Evolutionary conservation across 164 flowering plant genomes (phyloP).

Genomic region (Chimonanthus praecox): DNA sequence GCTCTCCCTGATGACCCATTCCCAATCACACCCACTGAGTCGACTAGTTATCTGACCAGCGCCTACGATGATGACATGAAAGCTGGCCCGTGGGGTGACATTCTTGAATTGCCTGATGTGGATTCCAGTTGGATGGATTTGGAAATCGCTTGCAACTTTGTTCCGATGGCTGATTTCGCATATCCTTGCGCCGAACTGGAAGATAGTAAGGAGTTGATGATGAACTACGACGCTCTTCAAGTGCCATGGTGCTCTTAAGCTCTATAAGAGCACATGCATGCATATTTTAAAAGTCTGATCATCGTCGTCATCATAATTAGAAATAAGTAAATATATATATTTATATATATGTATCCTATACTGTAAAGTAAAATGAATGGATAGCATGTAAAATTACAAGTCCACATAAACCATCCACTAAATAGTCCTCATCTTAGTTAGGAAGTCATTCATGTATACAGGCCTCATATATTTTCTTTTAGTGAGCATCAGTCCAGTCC

Average conservation of each 20-base stretch:
- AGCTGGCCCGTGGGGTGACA: not conserved
- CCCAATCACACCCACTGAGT: not conserved
- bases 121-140: conserved; percentile 3
- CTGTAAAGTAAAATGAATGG: no score
- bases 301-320: no score
- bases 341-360: no score
- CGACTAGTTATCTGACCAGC: not conserved
- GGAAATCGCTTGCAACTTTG: not conserved
- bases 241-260: not conserved
- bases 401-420: no score
- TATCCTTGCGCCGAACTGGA: not conserved
- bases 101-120: not conserved
- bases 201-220: not conserved
- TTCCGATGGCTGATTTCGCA: not conserved
- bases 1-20: not conserved
- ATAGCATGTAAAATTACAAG: no score
- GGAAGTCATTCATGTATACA: no score
- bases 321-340: no score
- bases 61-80: not conserved
- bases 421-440: no score
- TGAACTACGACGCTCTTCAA: not conserved
- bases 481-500: no score
- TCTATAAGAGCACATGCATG: not conserved
- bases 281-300: not conserved
- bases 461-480: no score